A percentile compares a stretch with the other conserved stretches of the same genome.
These are phyloP conservation scores for Leccinum boreale DNA, from an alignment of 768 basidiomycete genomes.

Conservation along the genomic window DNA sequence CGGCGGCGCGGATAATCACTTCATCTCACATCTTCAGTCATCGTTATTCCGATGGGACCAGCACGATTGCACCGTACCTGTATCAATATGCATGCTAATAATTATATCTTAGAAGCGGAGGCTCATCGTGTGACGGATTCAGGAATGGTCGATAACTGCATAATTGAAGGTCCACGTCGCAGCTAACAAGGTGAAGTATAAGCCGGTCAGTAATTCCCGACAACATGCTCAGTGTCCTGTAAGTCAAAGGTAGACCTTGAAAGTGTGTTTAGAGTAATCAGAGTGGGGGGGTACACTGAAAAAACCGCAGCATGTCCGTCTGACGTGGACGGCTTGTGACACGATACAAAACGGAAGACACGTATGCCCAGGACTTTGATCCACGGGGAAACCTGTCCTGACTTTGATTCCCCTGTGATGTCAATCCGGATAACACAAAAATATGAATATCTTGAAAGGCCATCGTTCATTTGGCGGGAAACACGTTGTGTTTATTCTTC, in stretches of 20 bases:
- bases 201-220: background rate
- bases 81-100: conserved; percentile 24
- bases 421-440: background rate
- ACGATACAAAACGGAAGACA: background rate
- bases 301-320: background rate
- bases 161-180: background rate
- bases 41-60: conserved; percentile 7
- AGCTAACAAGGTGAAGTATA: background rate
- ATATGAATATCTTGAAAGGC: background rate
- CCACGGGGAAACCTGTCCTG: background rate
- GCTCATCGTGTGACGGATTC: background rate
- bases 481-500: background rate
- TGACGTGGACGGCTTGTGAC: background rate
- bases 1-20: conserved; percentile 23
- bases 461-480: background rate
- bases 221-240: background rate
- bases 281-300: background rate
- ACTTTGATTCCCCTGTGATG: background rate
- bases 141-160: background rate
- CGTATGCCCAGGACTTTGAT: background rate
- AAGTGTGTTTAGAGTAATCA: background rate
- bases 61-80: conserved; percentile 28
- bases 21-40: conserved; percentile 2
- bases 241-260: background rate
- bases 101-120: background rate